Conservation (phyloP, 2,329 filamentous ascomycete species). For the Aspergillus sp. region DNA sequence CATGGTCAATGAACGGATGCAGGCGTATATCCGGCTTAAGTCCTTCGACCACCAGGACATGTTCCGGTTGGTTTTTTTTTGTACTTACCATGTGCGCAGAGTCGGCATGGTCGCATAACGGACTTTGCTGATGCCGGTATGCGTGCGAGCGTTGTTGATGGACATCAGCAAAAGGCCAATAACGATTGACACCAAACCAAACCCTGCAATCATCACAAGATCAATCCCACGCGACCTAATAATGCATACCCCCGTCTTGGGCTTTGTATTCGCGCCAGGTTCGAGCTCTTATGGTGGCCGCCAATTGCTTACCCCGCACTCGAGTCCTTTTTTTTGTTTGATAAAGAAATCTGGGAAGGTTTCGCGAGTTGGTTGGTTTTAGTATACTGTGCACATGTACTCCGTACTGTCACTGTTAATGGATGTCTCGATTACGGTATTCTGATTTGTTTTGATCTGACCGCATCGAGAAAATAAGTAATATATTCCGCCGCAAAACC, state of each 20-base stretch:
- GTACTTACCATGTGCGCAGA: no score
- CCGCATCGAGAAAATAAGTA: no score
- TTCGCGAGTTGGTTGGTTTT: neutral
- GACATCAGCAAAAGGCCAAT: neutral
- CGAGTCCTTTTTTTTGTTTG: neutral
- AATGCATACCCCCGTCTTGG: neutral
- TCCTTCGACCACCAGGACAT: neutral
- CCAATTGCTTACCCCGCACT: neutral
- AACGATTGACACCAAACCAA: neutral
- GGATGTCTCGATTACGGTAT: neutral
- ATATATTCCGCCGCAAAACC: no score
- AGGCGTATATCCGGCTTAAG: conserved; percentile 2
- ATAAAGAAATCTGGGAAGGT: neutral
- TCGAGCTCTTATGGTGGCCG: neutral
- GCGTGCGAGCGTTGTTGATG: neutral
- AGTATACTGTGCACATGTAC: neutral
- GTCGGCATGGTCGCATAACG: neutral
- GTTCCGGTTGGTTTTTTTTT: neutral
- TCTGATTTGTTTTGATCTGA: no score
- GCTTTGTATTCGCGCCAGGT: neutral
- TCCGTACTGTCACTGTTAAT: no score
- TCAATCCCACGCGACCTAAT: neutral
- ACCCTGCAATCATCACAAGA: neutral
- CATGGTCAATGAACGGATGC: neutral
- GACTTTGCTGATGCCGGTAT: neutral